phyloP scores from a whole-genome alignment of 352 stramenopile species.

The Globisporangium rhizosaccharum region DNA sequence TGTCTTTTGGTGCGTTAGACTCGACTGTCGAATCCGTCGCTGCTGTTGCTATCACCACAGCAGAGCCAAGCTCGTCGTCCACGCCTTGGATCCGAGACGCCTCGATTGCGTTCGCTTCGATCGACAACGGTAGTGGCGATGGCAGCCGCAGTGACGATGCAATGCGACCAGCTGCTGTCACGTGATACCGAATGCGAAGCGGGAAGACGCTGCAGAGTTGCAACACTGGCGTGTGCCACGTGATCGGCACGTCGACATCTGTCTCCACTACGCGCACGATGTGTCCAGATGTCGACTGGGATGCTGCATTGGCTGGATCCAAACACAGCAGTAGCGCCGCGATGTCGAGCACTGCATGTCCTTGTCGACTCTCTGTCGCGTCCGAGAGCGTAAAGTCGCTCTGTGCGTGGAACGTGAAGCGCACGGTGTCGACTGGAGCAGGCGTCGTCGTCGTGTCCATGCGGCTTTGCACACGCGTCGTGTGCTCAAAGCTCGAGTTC shows the following conservation, averaged over 20 bases:
- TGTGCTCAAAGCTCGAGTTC: slow-evolving; percentile 43
- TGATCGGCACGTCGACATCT: slow-evolving; percentile 8
- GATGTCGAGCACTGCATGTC: slow-evolving; percentile 24
- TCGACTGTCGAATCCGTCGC: no score
- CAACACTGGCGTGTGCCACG: background rate
- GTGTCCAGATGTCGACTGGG: no score
- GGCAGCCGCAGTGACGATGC: background rate
- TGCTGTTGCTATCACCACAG: no score
- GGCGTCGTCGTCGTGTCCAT: background rate
- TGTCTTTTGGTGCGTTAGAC: no score
- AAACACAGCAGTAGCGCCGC: background rate
- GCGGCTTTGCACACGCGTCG: slow-evolving; percentile 11
- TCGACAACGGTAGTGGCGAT: background rate
- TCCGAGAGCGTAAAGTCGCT: slow-evolving; percentile 20
- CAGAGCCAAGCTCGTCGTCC: no score
- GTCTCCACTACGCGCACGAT: background rate
- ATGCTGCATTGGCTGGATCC: background rate
- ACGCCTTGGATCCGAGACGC: no score
- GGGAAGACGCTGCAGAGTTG: slow-evolving; percentile 1
- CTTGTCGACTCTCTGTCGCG: slow-evolving; percentile 7
- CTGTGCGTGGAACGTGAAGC: slow-evolving; percentile 19
- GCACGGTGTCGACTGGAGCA: slow-evolving; percentile 12
- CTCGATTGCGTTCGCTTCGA: background rate
- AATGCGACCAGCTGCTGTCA: background rate
- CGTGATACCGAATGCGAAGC: slow-evolving; percentile 7